A percentile compares a stretch with the other conserved stretches of the same genome.
Evolutionary conservation across 192 early-diverging fungal species (phyloP).

Genomic region (Dispira simplex): DNA sequence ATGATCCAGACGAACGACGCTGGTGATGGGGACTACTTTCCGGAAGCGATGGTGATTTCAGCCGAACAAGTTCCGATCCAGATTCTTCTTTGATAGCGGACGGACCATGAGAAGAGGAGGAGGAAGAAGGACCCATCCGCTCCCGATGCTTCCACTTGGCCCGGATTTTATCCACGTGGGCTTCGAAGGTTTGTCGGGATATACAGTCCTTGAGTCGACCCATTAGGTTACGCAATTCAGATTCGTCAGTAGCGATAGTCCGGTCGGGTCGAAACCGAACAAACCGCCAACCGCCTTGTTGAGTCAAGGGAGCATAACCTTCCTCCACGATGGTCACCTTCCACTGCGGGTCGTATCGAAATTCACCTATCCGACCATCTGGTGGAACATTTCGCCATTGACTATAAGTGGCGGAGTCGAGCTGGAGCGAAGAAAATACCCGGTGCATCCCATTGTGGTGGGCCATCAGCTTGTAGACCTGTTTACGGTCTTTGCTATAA

Average conservation of each 20-base stretch:
- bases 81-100: too few relatives aligned
- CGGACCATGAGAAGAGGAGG: neutral
- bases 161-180: conserved; percentile 5
- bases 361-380: conserved; percentile 31
- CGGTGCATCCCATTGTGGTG: conserved; percentile 18
- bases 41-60: too few relatives aligned
- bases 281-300: conserved; percentile 6
- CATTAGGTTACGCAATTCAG: neutral
- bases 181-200: neutral
- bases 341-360: conserved; percentile 38
- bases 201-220: neutral
- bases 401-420: conserved; percentile 16
- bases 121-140: neutral
- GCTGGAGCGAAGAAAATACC: conserved; percentile 19
- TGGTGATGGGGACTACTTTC: too few relatives aligned
- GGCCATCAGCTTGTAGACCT: conserved; percentile 13
- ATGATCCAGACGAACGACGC: too few relatives aligned
- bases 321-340: conserved; percentile 7
- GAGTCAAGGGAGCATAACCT: conserved; percentile 8
- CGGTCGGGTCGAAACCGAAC: conserved; percentile 5
- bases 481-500: conserved; percentile 17
- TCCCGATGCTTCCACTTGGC: conserved; percentile 6
- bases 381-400: conserved; percentile 20
- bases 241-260: neutral
- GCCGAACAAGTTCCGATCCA: too few relatives aligned